Evolutionary conservation across 148 eudicot genomes (phyloP), one percentile per base, ranked within the genome.

Genomic region (Simmondsia chinensis): DNA sequence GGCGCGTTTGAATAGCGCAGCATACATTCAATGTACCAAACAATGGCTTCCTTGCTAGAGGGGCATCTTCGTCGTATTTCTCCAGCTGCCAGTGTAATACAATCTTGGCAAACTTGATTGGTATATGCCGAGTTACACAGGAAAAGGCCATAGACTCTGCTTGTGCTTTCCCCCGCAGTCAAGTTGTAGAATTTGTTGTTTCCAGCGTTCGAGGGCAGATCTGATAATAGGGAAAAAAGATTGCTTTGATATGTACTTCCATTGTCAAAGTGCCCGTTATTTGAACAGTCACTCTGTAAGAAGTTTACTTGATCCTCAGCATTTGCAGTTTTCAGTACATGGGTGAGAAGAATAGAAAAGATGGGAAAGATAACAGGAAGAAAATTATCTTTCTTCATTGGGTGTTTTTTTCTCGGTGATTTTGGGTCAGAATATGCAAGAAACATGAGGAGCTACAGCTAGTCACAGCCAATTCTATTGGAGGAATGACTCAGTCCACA

Each of bases 131-230:
- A 15, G 20, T 27, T 52, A 45, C 66, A 61, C 3, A 37, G 46
- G 27, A 29, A 61, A 44, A 52, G 59, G 9, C 66, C 66, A 3
- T 61, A 46, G n/a, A 52, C 39, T 39, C 7, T 61, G 29, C 52
- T 30, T 9, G 29, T 23, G 40, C 1, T 14, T 24, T 20, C 32
- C 12, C 59, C 59, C 2, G 24, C 13, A 7, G 52, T 52, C 11
- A 31, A 52, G 31, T 52, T 61, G 4, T 31, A 8, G 20, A 61
- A 61, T 27, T 38, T 39, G 29, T 22, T 11, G 20, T 40, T 36
- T 34, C 5, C 15, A 4, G 66, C 39, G 14, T 61, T 45, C 6
- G 66, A 36, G 52, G 52, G 30, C 46, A 61, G 53, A 9, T 52
- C 52, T 11, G 52, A 16, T 21, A 61, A 8, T 17, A 61, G 28